Percentiles rank a stretch among this genome's conserved stretches.
phyloP scores from a whole-genome alignment of 2,329 filamentous ascomycete genomes.

The Botrytis byssoidea region DNA sequence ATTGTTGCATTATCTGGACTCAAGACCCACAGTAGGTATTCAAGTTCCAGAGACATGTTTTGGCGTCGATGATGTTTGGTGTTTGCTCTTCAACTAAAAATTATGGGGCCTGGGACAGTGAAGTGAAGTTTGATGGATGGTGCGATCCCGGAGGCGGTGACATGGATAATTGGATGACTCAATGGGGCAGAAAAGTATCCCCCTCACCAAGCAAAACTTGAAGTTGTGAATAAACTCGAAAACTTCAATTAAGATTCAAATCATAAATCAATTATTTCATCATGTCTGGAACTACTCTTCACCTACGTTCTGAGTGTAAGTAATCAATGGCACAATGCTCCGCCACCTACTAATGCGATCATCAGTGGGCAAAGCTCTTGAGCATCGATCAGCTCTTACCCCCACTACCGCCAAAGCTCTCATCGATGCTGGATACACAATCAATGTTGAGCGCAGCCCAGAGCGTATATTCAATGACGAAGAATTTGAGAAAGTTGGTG shows the following conservation, averaged over 20 bases:
- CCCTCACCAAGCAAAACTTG: slow-evolving; percentile 5
- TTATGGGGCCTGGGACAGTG: not conserved
- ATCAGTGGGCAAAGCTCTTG: slow-evolving; percentile 43
- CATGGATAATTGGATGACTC: slow-evolving; percentile 7
- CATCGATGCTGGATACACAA: slow-evolving; percentile 65
- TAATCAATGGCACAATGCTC: slow-evolving; percentile 27
- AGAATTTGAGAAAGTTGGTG: slow-evolving; percentile 63
- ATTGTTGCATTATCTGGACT: not conserved
- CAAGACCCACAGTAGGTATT: not conserved
- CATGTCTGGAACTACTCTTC: slow-evolving; percentile 41
- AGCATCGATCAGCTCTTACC: slow-evolving; percentile 44
- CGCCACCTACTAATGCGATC: slow-evolving; percentile 33
- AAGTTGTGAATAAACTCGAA: not conserved
- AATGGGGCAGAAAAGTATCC: slow-evolving; percentile 14
- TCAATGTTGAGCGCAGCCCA: slow-evolving; percentile 66
- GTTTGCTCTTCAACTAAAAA: not conserved
- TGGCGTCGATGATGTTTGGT: not conserved
- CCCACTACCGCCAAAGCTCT: slow-evolving; percentile 55
- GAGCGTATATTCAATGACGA: slow-evolving; percentile 63
- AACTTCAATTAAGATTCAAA: not conserved
- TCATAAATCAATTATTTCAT: slow-evolving; percentile 26
- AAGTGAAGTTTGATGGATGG: not conserved
- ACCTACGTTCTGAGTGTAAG: slow-evolving; percentile 44
- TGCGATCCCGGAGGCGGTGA: slow-evolving; percentile 16
- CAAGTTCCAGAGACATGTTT: not conserved